These are phyloP conservation scores for Solioccasus polychromus DNA, from an alignment of 768 basidiomycete species.

Conservation along the genomic window DNA sequence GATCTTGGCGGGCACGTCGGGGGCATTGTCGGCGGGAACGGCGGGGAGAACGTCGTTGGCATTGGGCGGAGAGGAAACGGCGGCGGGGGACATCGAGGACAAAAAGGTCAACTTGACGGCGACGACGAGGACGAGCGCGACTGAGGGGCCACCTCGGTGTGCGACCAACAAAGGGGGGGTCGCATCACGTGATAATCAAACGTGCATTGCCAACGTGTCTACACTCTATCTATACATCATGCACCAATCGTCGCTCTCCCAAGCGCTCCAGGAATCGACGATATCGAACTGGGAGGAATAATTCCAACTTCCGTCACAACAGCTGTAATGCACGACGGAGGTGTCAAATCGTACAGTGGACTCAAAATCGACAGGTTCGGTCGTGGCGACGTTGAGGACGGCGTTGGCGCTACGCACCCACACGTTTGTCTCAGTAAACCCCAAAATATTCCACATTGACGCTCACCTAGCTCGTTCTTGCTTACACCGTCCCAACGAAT, in stretches of 20 bases:
- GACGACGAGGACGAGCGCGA: conserved; percentile 5
- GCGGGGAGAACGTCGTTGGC: conserved; percentile 6
- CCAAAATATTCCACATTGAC: not conserved
- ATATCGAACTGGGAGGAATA: conserved; percentile 89
- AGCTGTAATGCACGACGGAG: conserved; percentile 87
- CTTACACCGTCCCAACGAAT: conserved; percentile 93
- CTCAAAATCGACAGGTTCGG: conserved; percentile 74
- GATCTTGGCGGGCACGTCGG: conserved; percentile 64
- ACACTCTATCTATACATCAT: conserved; percentile 7
- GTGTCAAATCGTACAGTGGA: conserved; percentile 92
- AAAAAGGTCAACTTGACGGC: conserved; percentile 3
- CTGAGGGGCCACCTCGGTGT: not conserved
- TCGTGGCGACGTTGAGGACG: conserved; percentile 24
- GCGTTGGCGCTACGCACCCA: conserved; percentile 25
- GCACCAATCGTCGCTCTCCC: conserved; percentile 25
- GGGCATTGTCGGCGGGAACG: conserved; percentile 2
- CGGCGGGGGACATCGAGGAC: conserved; percentile 27
- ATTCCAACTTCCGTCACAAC: conserved; percentile 97
- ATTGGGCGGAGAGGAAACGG: conserved; percentile 5
- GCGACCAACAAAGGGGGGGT: conserved; percentile 7
- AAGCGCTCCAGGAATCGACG: conserved; percentile 75
- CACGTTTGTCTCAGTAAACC: conserved; percentile 1
- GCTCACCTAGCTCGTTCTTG: conserved; percentile 90
- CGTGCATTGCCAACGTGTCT: conserved; percentile 14
- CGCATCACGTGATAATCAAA: conserved; percentile 18